These are phyloP conservation scores for Termitomyces sp. DNA, from an alignment of 768 basidiomycete species.

Conservation along the genomic window DNA sequence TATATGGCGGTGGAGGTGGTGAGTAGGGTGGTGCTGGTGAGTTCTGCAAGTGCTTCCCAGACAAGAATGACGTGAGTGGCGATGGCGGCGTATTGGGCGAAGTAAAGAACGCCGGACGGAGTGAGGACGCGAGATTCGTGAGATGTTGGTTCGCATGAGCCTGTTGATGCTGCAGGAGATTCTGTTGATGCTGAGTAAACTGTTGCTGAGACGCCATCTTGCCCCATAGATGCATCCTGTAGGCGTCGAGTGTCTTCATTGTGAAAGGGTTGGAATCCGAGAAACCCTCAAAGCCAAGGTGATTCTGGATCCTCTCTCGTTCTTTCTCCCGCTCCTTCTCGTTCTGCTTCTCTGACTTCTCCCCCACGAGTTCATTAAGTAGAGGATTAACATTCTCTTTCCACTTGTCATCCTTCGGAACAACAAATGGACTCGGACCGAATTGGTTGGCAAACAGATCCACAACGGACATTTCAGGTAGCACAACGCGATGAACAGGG, in stretches of 20 bases:
- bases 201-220: constrained; percentile 79
- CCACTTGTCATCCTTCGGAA: constrained; percentile 24
- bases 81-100: constrained; percentile 10
- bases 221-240: constrained; percentile 89
- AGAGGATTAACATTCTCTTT: constrained; percentile 81
- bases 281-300: constrained; percentile 64
- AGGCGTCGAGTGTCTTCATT: constrained; percentile 81
- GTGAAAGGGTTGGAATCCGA: constrained; percentile 80
- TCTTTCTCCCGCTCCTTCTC: constrained; percentile 9
- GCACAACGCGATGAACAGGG: constrained; percentile 78
- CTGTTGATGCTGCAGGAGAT: constrained; percentile 30
- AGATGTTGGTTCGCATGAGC: constrained; percentile 20
- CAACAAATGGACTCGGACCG: constrained; percentile 7
- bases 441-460: constrained; percentile 14
- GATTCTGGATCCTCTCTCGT: constrained; percentile 15
- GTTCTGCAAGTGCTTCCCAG: constrained; percentile 36
- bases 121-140: constrained; percentile 33
- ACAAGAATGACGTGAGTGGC: constrained; percentile 29
- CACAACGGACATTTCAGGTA: constrained; percentile 52
- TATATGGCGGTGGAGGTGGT: constrained; percentile 15
- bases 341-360: not conserved
- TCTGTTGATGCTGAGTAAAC: constrained; percentile 38
- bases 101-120: constrained; percentile 31
- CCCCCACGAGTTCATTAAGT: constrained; percentile 37
- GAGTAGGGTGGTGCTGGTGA: constrained; percentile 14